A percentile compares a stretch with the other conserved stretches of the same genome.
These are phyloP conservation scores for Penicillium argentinense DNA, from an alignment of 495 filamentous ascomycete genomes.

Conservation along the genomic window DNA sequence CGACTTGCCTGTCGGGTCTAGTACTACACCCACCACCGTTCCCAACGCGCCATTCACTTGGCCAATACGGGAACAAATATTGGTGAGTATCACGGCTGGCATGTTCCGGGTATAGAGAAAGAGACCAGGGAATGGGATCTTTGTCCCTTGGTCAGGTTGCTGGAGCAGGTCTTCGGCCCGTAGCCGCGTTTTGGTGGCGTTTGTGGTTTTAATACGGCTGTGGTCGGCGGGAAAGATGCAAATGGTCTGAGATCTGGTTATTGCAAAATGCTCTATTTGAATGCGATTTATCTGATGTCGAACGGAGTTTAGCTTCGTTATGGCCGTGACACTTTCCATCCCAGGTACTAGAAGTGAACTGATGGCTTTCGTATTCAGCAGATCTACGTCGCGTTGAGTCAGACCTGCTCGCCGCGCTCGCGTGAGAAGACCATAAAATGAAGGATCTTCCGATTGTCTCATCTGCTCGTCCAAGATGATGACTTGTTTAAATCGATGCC, in stretches of 20 bases:
- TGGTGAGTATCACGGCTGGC: neutral
- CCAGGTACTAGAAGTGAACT: neutral
- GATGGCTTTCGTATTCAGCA: neutral
- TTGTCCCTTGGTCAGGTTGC: neutral
- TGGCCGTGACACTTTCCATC: neutral
- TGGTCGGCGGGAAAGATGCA: neutral
- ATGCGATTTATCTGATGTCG: neutral
- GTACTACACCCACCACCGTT: neutral
- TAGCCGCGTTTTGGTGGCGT: neutral
- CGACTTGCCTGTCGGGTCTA: neutral
- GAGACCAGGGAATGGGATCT: neutral
- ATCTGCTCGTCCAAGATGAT: constrained; percentile 9
- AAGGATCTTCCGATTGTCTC: constrained; percentile 2
- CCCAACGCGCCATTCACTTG: neutral
- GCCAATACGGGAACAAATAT: neutral
- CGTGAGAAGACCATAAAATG: constrained; percentile 2
- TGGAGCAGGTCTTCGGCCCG: neutral
- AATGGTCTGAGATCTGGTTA: neutral
- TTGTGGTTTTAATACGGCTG: neutral
- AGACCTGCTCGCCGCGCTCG: neutral
- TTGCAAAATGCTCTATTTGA: neutral
- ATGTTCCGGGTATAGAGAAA: neutral
- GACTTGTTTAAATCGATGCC: neutral
- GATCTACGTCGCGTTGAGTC: neutral
- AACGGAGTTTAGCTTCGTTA: neutral